Evolutionary conservation across 305 asterid genomes (phyloP), one percentile per base, ranked within the genome.

Genomic region (Ilex paraguariensis): DNA sequence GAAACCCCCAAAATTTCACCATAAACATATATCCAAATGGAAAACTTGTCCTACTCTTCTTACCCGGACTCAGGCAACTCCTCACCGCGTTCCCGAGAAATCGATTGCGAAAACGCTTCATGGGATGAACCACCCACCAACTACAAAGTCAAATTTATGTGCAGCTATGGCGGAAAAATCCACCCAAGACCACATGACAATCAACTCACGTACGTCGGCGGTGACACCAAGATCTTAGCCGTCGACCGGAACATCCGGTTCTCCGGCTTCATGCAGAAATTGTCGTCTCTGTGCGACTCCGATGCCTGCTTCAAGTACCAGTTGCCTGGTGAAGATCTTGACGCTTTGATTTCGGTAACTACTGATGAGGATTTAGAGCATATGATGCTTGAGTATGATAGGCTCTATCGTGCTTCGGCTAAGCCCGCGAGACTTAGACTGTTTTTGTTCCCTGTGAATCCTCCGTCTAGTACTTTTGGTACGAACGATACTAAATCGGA

Each of bases 281-380:
- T 77, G 3, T 66, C 82, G 0, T 67, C 65, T 2, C 15, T 70
- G 1, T 60, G 66, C 9, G 74, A 70, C 30, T 10, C 54, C 10
- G 76, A 70, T 0, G 74, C 64, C 14, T 66, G 52, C 44, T 77
- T 77, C 45, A 77, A 77, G 74, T 77, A 77, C 64, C 82, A 77
- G 62, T 50, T 77, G 17, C 82, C 82, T 0, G 82, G 82, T 2
- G 82, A 77, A 53, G 82, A 77, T 15, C 76, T 77, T 14, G 82
- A 77, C 33, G 82, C 82, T 45, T 64, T 77, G 31, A 77, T 77
- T 32, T 77, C 82, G 2, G 82, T 77, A 0, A 77, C 82, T 2
- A 77, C 73, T 21, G 82, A 77, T 53, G 82, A 77, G 31, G 82
- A 77, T 54, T 64, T 77, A 69, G 82, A 77, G 52, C 82, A 66